phyloP scores from a whole-genome alignment of 2,329 filamentous ascomycete genomes.

The Parasarocladium wereldwijsianum region DNA sequence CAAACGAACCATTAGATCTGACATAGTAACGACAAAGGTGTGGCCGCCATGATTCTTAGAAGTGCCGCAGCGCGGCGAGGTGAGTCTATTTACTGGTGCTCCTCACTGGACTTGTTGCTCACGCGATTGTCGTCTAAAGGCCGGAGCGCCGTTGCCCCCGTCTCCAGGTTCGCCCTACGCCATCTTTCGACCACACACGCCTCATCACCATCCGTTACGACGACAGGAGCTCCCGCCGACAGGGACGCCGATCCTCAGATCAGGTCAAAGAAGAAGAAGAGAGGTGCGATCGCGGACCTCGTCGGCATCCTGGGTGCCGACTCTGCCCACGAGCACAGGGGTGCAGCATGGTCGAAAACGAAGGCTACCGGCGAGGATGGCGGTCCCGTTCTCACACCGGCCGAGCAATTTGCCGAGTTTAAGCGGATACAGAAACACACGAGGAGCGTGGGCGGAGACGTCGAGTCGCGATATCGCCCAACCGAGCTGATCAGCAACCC shows the following conservation, averaged over 20 bases:
- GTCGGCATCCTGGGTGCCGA: conserved; percentile 18
- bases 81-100: conserved; percentile 17
- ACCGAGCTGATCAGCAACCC: conserved; percentile 55
- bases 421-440: conserved; percentile 26
- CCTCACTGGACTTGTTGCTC: background rate
- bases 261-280: conserved; percentile 18
- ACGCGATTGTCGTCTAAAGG: conserved; percentile 20
- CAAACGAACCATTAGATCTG: too few species aligned
- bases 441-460: conserved; percentile 29
- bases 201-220: conserved; percentile 24
- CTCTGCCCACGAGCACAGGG: conserved; percentile 18
- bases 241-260: conserved; percentile 11
- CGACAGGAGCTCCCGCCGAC: conserved; percentile 8
- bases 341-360: conserved; percentile 16
- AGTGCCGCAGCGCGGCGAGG: conserved; percentile 39
- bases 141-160: conserved; percentile 34
- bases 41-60: conserved; percentile 42
- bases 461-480: conserved; percentile 47
- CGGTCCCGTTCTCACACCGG: conserved; percentile 20
- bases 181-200: conserved; percentile 17
- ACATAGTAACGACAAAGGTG: too few species aligned
- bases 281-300: conserved; percentile 16
- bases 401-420: conserved; percentile 24
- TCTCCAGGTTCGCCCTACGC: conserved; percentile 19
- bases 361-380: conserved; percentile 15